Percentiles rank a stretch among this genome's conserved stretches.
Evolutionary conservation across 768 basidiomycete species (phyloP).

Genomic region (Scleroderma bovista): DNA sequence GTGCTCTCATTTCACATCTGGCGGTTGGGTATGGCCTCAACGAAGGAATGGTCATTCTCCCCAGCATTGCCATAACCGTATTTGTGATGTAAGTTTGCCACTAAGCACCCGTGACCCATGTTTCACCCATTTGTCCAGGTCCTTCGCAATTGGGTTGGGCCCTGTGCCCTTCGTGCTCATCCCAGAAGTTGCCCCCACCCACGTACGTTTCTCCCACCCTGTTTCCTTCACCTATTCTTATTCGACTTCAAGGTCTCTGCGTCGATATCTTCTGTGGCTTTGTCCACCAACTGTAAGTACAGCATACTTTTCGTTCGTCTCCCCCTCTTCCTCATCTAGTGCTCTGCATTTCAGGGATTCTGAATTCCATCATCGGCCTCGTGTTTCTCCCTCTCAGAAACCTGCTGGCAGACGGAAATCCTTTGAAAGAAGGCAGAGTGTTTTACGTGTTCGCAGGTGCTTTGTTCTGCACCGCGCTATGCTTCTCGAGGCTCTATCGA

Average conservation of each 20-base stretch:
- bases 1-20: slow-evolving; percentile 61
- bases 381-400: slow-evolving; percentile 82
- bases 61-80: slow-evolving; percentile 68
- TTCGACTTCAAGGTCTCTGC: slow-evolving; percentile 58
- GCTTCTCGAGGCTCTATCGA: slow-evolving; percentile 23
- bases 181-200: slow-evolving; percentile 78
- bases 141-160: slow-evolving; percentile 86
- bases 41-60: slow-evolving; percentile 48
- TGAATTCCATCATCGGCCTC: slow-evolving; percentile 82
- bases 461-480: slow-evolving; percentile 30
- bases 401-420: slow-evolving; percentile 54
- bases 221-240: neutral
- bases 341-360: slow-evolving; percentile 50
- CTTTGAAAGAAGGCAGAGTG: slow-evolving; percentile 72
- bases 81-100: slow-evolving; percentile 62
- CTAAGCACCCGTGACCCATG: neutral
- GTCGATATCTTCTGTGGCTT: slow-evolving; percentile 66
- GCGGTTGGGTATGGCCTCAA: slow-evolving; percentile 70
- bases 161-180: slow-evolving; percentile 92
- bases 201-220: slow-evolving; percentile 40
- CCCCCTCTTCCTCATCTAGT: neutral
- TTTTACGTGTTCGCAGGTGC: slow-evolving; percentile 79
- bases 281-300: slow-evolving; percentile 64
- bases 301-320: neutral
- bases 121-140: slow-evolving; percentile 36